Evolutionary conservation across 345 rosid genomes (phyloP).

Genomic region (Linum tenue): DNA sequence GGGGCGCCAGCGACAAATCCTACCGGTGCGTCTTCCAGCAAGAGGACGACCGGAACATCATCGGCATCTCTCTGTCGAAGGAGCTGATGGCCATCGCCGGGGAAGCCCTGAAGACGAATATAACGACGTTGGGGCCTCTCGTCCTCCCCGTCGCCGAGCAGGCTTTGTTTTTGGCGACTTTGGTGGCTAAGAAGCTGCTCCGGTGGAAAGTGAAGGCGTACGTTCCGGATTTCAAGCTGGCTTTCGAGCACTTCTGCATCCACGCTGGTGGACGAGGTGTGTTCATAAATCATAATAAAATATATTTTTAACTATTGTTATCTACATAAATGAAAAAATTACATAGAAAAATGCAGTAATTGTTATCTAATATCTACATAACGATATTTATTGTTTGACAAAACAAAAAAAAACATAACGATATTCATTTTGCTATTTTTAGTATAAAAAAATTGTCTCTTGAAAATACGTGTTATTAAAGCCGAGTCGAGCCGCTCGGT

Average conservation of each 20-base stretch:
- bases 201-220: constrained; percentile 29
- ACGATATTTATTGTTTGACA: too few relatives aligned
- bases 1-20: constrained; percentile 71
- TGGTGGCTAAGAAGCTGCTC: constrained; percentile 60
- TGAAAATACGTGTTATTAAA: too few relatives aligned
- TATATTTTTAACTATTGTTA: too few relatives aligned
- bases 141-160: constrained; percentile 93
- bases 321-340: too few relatives aligned
- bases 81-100: constrained; percentile 94
- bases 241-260: constrained; percentile 15
- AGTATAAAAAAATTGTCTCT: too few relatives aligned
- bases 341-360: too few relatives aligned
- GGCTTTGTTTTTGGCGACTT: constrained; percentile 52
- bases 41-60: constrained; percentile 48
- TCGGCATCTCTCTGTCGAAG: constrained; percentile 79
- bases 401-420: too few relatives aligned
- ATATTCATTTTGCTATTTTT: too few relatives aligned
- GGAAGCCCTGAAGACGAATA: constrained; percentile 84
- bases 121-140: constrained; percentile 79
- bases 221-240: constrained; percentile 11
- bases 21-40: constrained; percentile 69
- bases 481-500: too few relatives aligned
- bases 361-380: too few relatives aligned
- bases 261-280: constrained; percentile 10
- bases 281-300: background rate